Evolutionary conservation across 1,284 basidiomycete genomes (phyloP).

Genomic region (Volvariella surrecta): DNA sequence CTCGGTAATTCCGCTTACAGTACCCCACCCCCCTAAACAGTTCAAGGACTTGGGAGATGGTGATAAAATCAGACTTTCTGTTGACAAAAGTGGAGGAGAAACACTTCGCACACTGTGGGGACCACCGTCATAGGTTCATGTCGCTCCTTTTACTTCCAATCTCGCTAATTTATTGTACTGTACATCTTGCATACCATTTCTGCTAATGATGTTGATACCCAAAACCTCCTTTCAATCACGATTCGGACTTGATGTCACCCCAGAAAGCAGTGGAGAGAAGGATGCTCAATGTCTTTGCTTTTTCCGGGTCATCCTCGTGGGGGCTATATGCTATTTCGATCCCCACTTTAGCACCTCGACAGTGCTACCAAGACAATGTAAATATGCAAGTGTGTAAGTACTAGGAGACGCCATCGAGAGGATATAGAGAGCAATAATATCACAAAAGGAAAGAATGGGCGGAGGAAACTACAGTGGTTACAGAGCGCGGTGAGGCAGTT

Average conservation of each 20-base stretch:
- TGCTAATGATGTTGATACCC: no score
- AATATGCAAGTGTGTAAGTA: slow-evolving; percentile 17
- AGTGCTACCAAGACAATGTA: slow-evolving; percentile 7
- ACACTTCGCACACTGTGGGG: slow-evolving; percentile 18
- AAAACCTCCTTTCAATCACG: no score
- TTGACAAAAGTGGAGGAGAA: slow-evolving; percentile 50
- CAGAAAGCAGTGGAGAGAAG: background rate
- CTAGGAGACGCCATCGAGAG: background rate
- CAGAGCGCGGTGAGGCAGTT: no score
- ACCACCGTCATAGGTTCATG: background rate
- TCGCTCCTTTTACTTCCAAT: background rate
- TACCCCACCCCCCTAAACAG: no score
- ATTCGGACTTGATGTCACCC: background rate
- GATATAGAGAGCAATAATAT: slow-evolving; percentile 4
- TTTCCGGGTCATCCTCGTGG: background rate
- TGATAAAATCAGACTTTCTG: slow-evolving; percentile 46
- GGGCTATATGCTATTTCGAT: background rate
- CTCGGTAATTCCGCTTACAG: slow-evolving; percentile 1
- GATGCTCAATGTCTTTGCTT: background rate
- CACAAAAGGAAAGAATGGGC: background rate
- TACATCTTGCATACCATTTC: background rate
- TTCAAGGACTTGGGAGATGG: slow-evolving; percentile 59
- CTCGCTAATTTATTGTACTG: background rate
- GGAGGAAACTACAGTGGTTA: background rate
- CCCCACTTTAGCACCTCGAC: slow-evolving; percentile 10